Conservation (phyloP, 78 protist species). For the Dictyostelium discoideum region DNA sequence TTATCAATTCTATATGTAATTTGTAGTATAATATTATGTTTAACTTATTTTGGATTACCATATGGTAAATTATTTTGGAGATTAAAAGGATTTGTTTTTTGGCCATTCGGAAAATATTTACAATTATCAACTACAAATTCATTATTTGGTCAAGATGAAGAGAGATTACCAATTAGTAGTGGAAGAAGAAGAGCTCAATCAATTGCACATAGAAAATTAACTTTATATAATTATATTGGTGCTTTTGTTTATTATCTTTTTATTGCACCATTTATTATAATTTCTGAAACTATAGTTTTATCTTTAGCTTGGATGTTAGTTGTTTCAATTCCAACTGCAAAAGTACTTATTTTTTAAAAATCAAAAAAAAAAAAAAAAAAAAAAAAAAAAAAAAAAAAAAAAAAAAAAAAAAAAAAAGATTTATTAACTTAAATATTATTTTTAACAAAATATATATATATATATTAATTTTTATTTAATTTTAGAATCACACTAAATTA, state of each 20-base stretch:
- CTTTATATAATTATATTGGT: slow-evolving; percentile 37
- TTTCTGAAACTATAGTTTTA: slow-evolving; percentile 48
- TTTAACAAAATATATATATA: neutral
- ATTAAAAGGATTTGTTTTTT: slow-evolving; percentile 64
- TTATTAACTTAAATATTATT: neutral
- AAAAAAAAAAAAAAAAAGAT: too few relatives aligned
- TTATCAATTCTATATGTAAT: slow-evolving; percentile 20
- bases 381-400: too few relatives aligned
- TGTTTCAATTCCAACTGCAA: slow-evolving; percentile 85
- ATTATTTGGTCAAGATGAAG: neutral
- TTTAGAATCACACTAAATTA: slow-evolving; percentile 24
- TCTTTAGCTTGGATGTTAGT: slow-evolving; percentile 81
- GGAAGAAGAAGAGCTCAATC: neutral
- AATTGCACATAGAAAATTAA: neutral
- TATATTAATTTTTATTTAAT: neutral
- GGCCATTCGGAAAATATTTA: slow-evolving; percentile 83
- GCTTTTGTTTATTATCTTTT: slow-evolving; percentile 30
- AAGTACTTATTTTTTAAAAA: slow-evolving; percentile 24
- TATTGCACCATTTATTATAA: slow-evolving; percentile 26
- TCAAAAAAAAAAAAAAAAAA: too few relatives aligned
- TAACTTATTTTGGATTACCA: slow-evolving; percentile 68
- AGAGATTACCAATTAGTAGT: slow-evolving; percentile 26
- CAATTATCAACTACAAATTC: slow-evolving; percentile 17
- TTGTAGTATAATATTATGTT: neutral
- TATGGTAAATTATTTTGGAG: slow-evolving; percentile 66